A percentile compares a stretch with the other conserved stretches of the same genome.
These are phyloP conservation scores for Austropuccinia psidii DNA, from an alignment of 1,284 basidiomycete genomes.

Conservation along the genomic window DNA sequence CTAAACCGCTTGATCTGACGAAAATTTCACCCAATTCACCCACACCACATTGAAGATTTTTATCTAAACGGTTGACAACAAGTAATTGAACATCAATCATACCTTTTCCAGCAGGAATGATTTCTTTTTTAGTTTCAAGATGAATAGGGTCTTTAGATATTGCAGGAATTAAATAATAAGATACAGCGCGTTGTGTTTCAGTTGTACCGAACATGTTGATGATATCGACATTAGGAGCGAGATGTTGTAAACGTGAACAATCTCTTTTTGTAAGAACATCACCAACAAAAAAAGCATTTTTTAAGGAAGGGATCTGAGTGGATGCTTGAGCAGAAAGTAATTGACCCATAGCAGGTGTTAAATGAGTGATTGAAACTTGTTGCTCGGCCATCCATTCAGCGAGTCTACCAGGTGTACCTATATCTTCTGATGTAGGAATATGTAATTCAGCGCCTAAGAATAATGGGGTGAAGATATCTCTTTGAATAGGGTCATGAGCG, in stretches of 20 bases:
- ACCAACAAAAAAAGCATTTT: conserved; percentile 97
- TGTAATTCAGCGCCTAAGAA: conserved; percentile 95
- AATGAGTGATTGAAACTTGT: conserved; percentile 82
- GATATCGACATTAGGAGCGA: conserved; percentile 85
- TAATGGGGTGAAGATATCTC: conserved; percentile 98
- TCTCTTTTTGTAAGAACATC: conserved; percentile 98
- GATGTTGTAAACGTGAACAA: conserved; percentile 85
- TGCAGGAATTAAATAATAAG: conserved; percentile 88
- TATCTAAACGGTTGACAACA: conserved; percentile 89
- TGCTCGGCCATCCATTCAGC: conserved; percentile 98
- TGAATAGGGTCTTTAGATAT: conserved; percentile 79
- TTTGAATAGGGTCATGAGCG: conserved; percentile 97
- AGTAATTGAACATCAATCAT: conserved; percentile 98
- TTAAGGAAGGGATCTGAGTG: conserved; percentile 73
- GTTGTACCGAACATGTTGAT: conserved; percentile 99
- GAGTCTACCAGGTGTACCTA: conserved; percentile 89
- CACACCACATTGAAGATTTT: conserved; percentile 78
- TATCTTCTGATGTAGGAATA: conserved; percentile 94
- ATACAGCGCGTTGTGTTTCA: conserved; percentile 97
- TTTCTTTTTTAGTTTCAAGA: conserved; percentile 89
- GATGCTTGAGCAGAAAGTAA: conserved; percentile 93
- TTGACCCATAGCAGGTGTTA: conserved; percentile 99
- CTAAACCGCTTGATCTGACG: conserved; percentile 88
- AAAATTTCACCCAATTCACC: conserved; percentile 99
- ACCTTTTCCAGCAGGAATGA: conserved; percentile 94